Percentiles rank a stretch among this genome's conserved stretches.
These are phyloP conservation scores for Trypanosoma vivax DNA, from an alignment of 208 protist genomes.

Conservation along the genomic window DNA sequence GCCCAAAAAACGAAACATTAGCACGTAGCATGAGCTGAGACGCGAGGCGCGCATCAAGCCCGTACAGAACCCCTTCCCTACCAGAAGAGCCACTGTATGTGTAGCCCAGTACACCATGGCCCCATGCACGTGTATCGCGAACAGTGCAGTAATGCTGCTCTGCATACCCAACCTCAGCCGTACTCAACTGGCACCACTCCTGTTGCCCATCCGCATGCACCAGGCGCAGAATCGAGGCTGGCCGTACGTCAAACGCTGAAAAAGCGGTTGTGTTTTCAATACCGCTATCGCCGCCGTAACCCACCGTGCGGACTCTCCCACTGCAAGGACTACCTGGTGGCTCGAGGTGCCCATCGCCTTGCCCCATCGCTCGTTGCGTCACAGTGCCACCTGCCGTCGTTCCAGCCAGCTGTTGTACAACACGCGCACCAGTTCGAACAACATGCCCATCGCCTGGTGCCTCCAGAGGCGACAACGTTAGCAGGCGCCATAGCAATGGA, in stretches of 20 bases:
- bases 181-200: slow-evolving; percentile 29
- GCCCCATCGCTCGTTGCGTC: too few relatives aligned
- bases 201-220: not conserved
- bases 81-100: not conserved
- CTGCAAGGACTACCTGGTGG: not conserved
- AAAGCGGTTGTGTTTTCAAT: not conserved
- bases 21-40: slow-evolving; percentile 62
- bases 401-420: not conserved
- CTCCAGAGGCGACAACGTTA: slow-evolving; percentile 17
- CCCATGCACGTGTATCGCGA: slow-evolving; percentile 18
- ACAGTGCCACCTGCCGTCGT: not conserved
- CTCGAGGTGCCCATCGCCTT: not conserved
- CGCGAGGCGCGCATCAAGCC: slow-evolving; percentile 44
- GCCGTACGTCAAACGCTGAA: slow-evolving; percentile 17
- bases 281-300: not conserved
- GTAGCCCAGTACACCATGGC: slow-evolving; percentile 4
- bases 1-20: slow-evolving; percentile 47
- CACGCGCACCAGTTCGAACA: slow-evolving; percentile 11
- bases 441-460: slow-evolving; percentile 7
- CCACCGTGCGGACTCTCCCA: not conserved
- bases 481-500: slow-evolving; percentile 44
- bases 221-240: slow-evolving; percentile 6
- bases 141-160: slow-evolving; percentile 34
- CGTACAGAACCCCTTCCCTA: slow-evolving; percentile 38
- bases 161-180: slow-evolving; percentile 55